Evolutionary conservation across 768 basidiomycete species (phyloP), one percentile per base, ranked within the genome.

Genomic region (Lyophyllum decastes): DNA sequence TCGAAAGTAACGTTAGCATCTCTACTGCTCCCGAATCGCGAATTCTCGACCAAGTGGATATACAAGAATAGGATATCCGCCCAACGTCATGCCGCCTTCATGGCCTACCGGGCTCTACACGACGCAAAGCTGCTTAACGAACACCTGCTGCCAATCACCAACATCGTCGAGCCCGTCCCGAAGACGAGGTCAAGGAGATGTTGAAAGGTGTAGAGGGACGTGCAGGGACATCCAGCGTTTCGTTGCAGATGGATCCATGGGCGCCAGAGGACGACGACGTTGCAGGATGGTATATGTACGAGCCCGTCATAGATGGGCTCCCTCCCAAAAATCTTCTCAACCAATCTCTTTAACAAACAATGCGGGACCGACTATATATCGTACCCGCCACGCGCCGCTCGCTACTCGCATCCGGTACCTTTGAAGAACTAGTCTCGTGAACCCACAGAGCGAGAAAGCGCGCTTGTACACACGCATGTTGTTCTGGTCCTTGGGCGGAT

Each of bases 191-290:
- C 0, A 78, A 82, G 61, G 70, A 74, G 2, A 76, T 92, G 74
- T 66, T 88, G 21, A 75, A 78, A 55, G 85, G 86, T 24, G 80
- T 90, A 2, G 88, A 89, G 62, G 83, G 84, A 67, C 76, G 87
- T 16, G 75, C 75, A 2, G 81, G 86, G n/a, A 79, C 75, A 17
- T 78, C 83, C 0, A 78, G 73, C 17, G 84, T 90, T 40, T 76
- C 80, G 0, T 65, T 79, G 19, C 86, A 88, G 62, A 74, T 90
- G 66, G 80, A 90, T 62, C 88, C 89, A 0, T 92, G 89, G 89
- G 58, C 66, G 5, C 64, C 73, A 3, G 56, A 63, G 0, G 68
- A 70, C 5, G 61, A 54, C 2, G 59, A 46, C 6, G 52, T 64
- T 19, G 53, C 55, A 11, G 43, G 19, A 16, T 92, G 88, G 88